Percentiles rank a stretch among this genome's conserved stretches.
Evolutionary conservation across 352 stramenopile genomes (phyloP).

Genomic region (Phytophthora pseudosyringae): DNA sequence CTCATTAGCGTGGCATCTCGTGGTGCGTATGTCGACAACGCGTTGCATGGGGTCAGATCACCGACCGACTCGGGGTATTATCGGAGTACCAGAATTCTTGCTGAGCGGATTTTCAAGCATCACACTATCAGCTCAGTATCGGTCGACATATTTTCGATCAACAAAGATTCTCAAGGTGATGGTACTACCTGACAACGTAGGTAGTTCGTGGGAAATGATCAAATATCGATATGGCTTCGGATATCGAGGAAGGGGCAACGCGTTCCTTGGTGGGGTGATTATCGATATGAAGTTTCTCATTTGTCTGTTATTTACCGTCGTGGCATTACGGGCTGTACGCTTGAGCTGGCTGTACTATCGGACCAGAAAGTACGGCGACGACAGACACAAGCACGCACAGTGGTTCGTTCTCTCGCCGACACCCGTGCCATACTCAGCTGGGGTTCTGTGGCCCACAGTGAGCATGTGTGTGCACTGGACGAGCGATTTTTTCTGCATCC

Average conservation of each 20-base stretch:
- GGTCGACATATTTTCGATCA: conserved; percentile 32
- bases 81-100: conserved; percentile 42
- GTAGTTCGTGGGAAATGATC: conserved; percentile 4
- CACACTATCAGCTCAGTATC: conserved; percentile 44
- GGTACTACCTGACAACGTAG: conserved; percentile 16
- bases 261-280: conserved; percentile 32
- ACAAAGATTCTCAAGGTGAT: conserved; percentile 19
- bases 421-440: conserved; percentile 42
- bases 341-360: conserved; percentile 9
- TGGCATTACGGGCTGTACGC: conserved; percentile 2
- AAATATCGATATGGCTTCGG: conserved; percentile 28
- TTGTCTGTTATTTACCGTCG: conserved; percentile 26
- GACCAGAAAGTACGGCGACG: not conserved
- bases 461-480: conserved; percentile 45
- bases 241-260: conserved; percentile 25
- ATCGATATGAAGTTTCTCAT: conserved; percentile 44
- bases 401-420: conserved; percentile 30
- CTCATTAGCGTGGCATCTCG: conserved; percentile 36
- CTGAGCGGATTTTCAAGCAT: conserved; percentile 43
- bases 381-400: not conserved
- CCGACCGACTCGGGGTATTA: conserved; percentile 24
- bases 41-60: conserved; percentile 15
- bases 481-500: conserved; percentile 44
- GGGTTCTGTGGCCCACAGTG: conserved; percentile 31
- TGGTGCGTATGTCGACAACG: conserved; percentile 24